Evolutionary conservation across 2,329 filamentous ascomycete species (phyloP).

Genomic region (Endocalyx cinctus): DNA sequence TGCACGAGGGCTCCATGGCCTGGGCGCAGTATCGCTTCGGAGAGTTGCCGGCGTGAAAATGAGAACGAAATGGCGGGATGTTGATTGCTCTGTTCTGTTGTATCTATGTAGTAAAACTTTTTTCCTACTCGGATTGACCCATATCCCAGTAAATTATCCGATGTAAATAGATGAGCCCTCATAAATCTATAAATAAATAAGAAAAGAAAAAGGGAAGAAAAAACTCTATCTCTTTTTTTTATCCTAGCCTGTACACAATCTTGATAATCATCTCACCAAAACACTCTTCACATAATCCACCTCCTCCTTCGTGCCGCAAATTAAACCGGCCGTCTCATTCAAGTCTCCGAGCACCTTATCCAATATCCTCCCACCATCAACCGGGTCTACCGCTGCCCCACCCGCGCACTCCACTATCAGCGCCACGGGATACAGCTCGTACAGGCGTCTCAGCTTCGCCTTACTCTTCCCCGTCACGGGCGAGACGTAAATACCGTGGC

Average conservation of each 20-base stretch:
- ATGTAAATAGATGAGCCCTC: too few species aligned
- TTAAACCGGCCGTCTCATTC: conserved; percentile 45
- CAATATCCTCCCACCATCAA: conserved; percentile 36
- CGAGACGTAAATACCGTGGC: conserved; percentile 56
- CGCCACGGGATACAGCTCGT: conserved; percentile 57
- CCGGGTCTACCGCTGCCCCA: conserved; percentile 49
- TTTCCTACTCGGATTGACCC: too few species aligned
- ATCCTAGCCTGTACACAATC: background rate
- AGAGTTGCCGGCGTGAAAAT: conserved; percentile 24
- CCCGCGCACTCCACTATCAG: conserved; percentile 57
- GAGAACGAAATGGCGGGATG: too few species aligned
- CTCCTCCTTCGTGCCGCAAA: conserved; percentile 47
- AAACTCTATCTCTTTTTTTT: background rate
- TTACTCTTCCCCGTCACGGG: conserved; percentile 47
- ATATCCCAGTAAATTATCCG: too few species aligned
- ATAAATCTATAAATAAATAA: too few species aligned
- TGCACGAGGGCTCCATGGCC: conserved; percentile 39
- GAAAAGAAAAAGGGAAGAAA: conserved; percentile 1
- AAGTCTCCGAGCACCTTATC: conserved; percentile 32
- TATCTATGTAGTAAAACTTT: too few species aligned
- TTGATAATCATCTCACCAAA: too few species aligned
- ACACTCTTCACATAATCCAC: too few species aligned
- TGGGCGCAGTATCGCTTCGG: conserved; percentile 47
- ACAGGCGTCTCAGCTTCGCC: conserved; percentile 55
- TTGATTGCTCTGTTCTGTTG: too few species aligned